Conservation (phyloP, 2,329 filamentous ascomycete genomes). For the Pseudogymnoascus sp. region DNA sequence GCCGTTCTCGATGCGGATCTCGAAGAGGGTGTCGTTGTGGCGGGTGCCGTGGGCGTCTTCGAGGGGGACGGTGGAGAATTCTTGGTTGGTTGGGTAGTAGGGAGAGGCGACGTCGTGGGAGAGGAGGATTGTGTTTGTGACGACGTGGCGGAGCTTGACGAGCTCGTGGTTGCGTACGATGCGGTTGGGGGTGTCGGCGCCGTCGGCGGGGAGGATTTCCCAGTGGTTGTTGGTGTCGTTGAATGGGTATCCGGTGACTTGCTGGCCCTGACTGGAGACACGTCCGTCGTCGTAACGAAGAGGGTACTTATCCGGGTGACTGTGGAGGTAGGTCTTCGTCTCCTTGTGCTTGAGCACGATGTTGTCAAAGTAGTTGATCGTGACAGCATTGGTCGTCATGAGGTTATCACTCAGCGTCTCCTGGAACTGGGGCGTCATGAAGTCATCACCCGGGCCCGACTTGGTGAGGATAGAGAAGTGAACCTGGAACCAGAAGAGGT, state of each 20-base stretch:
- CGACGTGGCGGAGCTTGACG: slow-evolving; percentile 76
- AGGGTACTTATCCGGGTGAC: slow-evolving; percentile 80
- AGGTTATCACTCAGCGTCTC: slow-evolving; percentile 92
- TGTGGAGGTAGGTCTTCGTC: slow-evolving; percentile 92
- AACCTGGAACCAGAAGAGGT: slow-evolving; percentile 99
- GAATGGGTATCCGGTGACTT: slow-evolving; percentile 95
- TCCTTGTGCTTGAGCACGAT: slow-evolving; percentile 93
- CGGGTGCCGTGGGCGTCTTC: slow-evolving; percentile 67
- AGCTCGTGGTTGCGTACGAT: slow-evolving; percentile 75
- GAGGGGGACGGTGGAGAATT: slow-evolving; percentile 75
- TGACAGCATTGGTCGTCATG: slow-evolving; percentile 79
- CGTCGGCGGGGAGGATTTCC: slow-evolving; percentile 71
- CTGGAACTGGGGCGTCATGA: slow-evolving; percentile 98
- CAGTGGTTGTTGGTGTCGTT: slow-evolving; percentile 99
- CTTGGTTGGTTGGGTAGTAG: slow-evolving; percentile 94
- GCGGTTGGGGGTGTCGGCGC: slow-evolving; percentile 49
- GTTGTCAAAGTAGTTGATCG: slow-evolving; percentile 81
- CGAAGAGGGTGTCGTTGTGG: slow-evolving; percentile 84
- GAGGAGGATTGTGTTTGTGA: slow-evolving; percentile 76
- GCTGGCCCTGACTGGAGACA: slow-evolving; percentile 94
- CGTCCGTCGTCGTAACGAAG: slow-evolving; percentile 94
- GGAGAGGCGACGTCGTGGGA: slow-evolving; percentile 97
- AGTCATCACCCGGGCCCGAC: slow-evolving; percentile 93
- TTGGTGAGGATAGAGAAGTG: slow-evolving; percentile 84
- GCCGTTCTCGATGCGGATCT: slow-evolving; percentile 80